Evolutionary conservation across 2,329 filamentous ascomycete genomes (phyloP).

Genomic region (Fusarium kyushuense): DNA sequence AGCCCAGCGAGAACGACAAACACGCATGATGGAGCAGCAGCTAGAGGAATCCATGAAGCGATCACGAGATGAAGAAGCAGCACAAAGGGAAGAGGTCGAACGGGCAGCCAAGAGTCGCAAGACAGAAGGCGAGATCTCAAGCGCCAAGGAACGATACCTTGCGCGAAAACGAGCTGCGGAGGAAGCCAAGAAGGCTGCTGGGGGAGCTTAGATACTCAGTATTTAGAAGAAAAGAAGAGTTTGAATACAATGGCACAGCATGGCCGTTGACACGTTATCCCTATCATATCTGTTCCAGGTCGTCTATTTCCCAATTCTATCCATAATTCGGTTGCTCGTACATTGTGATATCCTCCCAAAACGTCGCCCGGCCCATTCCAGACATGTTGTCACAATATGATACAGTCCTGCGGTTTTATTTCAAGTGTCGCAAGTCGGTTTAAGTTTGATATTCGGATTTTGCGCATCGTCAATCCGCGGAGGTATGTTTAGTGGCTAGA

Average conservation of each 20-base stretch:
- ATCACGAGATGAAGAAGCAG: conserved; percentile 74
- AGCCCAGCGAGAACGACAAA: conserved; percentile 80
- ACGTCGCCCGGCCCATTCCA: conserved; percentile 11
- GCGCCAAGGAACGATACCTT: conserved; percentile 83
- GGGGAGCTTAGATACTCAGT: conserved; percentile 51
- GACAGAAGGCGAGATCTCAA: conserved; percentile 79
- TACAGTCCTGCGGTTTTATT: conserved; percentile 39
- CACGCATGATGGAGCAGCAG: conserved; percentile 82
- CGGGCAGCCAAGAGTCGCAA: conserved; percentile 80
- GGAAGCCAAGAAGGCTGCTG: conserved; percentile 64
- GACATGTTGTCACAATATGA: conserved; percentile 45
- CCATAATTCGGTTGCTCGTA: conserved; percentile 23
- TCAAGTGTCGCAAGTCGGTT: conserved; percentile 20
- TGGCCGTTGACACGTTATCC: conserved; percentile 37
- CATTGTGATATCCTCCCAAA: conserved; percentile 10
- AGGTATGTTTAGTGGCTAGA: conserved; percentile 42
- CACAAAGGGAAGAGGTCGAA: conserved; percentile 72
- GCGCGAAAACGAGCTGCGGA: conserved; percentile 81
- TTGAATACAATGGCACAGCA: conserved; percentile 24
- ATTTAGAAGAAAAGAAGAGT: conserved; percentile 30
- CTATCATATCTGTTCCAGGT: conserved; percentile 23
- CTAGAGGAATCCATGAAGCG: conserved; percentile 79
- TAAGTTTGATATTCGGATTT: background rate
- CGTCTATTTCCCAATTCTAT: conserved; percentile 41
- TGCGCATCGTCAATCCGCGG: conserved; percentile 1